Percentiles rank a stretch among this genome's conserved stretches.
phyloP scores from a whole-genome alignment of 306 rosid genomes.

The Castanea crenata region DNA sequence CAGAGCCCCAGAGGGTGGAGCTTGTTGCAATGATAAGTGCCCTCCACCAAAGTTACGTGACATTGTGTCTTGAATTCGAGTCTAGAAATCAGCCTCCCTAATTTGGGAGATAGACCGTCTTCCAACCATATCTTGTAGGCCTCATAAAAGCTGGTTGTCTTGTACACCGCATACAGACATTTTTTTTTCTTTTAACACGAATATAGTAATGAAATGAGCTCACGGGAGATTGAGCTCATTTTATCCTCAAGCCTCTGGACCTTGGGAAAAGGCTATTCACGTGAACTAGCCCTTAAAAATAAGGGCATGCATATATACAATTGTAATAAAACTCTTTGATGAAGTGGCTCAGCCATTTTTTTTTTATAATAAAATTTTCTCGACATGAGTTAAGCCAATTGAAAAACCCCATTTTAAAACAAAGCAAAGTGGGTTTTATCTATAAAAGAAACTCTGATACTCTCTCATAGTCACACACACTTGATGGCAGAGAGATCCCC shows the following conservation, averaged over 20 bases:
- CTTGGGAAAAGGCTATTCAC: constrained; percentile 45
- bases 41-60: too few relatives aligned
- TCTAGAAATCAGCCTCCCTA: too few relatives aligned
- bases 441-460: neutral
- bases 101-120: too few relatives aligned
- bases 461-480: constrained; percentile 14
- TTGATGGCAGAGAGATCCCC: constrained; percentile 55
- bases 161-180: too few relatives aligned
- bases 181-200: too few relatives aligned
- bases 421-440: constrained; percentile 40
- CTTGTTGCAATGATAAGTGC: too few relatives aligned
- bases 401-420: neutral
- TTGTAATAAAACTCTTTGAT: constrained; percentile 22
- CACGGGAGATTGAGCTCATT: constrained; percentile 6
- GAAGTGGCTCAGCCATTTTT: constrained; percentile 10
- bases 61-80: too few relatives aligned
- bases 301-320: constrained; percentile 8
- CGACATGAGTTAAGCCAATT: too few relatives aligned
- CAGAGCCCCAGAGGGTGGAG: too few relatives aligned
- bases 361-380: neutral
- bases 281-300: constrained; percentile 39
- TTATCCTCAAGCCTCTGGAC: constrained; percentile 12
- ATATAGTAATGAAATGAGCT: too few relatives aligned
- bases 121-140: too few relatives aligned
- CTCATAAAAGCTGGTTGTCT: too few relatives aligned